phyloP scores from a whole-genome alignment of 2,329 filamentous ascomycete genomes.

The Botryotinia globosa region DNA sequence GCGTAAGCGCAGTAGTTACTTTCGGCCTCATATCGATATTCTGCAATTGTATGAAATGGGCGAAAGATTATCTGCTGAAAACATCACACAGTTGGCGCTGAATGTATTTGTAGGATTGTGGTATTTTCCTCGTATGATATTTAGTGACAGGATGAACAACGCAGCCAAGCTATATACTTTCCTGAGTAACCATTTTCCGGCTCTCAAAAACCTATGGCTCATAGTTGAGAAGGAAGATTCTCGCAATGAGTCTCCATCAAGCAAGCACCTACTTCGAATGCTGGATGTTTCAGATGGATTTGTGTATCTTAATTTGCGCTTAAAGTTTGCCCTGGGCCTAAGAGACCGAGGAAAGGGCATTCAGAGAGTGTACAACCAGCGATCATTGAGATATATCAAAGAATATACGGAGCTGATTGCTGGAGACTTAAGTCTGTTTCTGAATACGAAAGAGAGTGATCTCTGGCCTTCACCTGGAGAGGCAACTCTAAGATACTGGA shows the following conservation, averaged over 20 bases:
- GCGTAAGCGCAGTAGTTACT: neutral
- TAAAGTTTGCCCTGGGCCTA: neutral
- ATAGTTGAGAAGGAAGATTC: neutral
- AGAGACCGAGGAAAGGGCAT: too few species aligned
- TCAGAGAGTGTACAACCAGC: too few species aligned
- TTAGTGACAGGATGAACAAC: neutral
- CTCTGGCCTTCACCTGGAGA: neutral
- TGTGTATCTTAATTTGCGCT: neutral
- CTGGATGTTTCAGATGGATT: neutral
- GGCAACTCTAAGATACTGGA: neutral
- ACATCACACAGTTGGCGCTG: neutral
- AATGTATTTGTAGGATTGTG: neutral
- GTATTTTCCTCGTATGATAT: accelerated
- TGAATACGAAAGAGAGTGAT: neutral
- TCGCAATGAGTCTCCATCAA: too few species aligned
- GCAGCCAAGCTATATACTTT: neutral
- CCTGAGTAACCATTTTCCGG: neutral
- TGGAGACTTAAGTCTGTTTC: neutral
- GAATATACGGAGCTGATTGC: neutral
- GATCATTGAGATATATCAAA: neutral
- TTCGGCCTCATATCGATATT: neutral
- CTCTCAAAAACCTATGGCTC: neutral
- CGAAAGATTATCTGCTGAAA: neutral
- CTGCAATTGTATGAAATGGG: neutral
- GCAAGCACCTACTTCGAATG: neutral